A percentile compares a stretch with the other conserved stretches of the same genome.
Conservation (phyloP, 116 monocot species). For the Phalaenopsis hybrid region DNA sequence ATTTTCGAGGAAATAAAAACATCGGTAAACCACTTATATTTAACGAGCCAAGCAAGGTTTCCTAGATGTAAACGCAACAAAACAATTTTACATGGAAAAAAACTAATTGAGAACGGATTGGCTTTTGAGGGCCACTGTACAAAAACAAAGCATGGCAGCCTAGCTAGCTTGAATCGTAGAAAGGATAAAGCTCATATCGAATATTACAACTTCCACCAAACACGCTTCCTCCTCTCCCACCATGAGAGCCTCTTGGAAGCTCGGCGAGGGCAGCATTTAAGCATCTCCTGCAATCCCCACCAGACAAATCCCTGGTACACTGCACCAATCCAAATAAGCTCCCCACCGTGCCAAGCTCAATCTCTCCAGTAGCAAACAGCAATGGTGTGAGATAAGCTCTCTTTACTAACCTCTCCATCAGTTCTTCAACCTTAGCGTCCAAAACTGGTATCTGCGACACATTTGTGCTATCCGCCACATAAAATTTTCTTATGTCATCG, state of each 20-base stretch:
- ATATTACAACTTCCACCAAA: conserved; percentile 23
- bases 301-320: conserved; percentile 26
- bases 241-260: conserved; percentile 2
- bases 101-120: no score
- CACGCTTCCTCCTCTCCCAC: conserved; percentile 16
- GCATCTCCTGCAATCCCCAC: conserved; percentile 15
- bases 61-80: no score
- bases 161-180: conserved; percentile 14
- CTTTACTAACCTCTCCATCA: conserved; percentile 11
- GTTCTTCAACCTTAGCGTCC: background rate
- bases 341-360: background rate
- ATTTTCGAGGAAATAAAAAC: no score
- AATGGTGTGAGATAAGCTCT: conserved; percentile 4
- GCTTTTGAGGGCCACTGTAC: no score
- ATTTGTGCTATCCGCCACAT: background rate
- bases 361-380: conserved; percentile 14
- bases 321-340: conserved; percentile 26
- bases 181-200: conserved; percentile 23
- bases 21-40: no score
- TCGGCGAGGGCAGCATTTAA: conserved; percentile 4
- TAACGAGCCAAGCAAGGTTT: no score
- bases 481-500: background rate
- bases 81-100: no score
- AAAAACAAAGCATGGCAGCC: background rate
- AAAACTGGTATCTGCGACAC: conserved; percentile 1